Evolutionary conservation across 2,329 filamentous ascomycete species (phyloP).

Genomic region (Geosmithia putterillii): DNA sequence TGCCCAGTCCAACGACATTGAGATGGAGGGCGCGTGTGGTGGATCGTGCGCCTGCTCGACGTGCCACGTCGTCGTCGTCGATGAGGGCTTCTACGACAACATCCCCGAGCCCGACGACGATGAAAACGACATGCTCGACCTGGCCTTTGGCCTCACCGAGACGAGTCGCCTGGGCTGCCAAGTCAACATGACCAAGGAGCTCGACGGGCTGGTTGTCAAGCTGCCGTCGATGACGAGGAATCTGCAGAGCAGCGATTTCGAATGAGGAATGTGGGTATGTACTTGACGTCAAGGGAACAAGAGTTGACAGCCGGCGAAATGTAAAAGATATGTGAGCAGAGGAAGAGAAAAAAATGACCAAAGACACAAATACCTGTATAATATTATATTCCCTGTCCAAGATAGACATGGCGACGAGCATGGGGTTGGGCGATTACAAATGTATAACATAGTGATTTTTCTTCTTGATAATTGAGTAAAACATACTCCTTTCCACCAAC

Average conservation of each 20-base stretch:
- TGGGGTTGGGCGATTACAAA: not conserved
- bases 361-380: not conserved
- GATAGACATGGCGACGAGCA: not conserved
- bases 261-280: not conserved
- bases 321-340: no score
- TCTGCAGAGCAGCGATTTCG: slow-evolving; percentile 86
- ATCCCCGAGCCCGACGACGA: slow-evolving; percentile 70
- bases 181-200: slow-evolving; percentile 79
- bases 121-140: slow-evolving; percentile 82
- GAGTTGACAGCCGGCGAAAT: no score
- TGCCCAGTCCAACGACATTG: slow-evolving; percentile 84
- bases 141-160: slow-evolving; percentile 83
- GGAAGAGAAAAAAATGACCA: not conserved
- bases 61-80: slow-evolving; percentile 76
- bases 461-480: no score
- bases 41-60: slow-evolving; percentile 89
- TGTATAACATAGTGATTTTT: not conserved
- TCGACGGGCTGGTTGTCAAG: slow-evolving; percentile 76
- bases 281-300: no score
- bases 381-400: not conserved
- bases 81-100: slow-evolving; percentile 62
- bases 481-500: no score
- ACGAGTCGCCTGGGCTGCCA: slow-evolving; percentile 78
- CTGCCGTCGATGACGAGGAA: slow-evolving; percentile 93
- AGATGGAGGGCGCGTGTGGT: slow-evolving; percentile 98